Evolutionary conservation across 2,329 filamentous ascomycete genomes (phyloP).

Genomic region (Chaetoscypha palmicola): DNA sequence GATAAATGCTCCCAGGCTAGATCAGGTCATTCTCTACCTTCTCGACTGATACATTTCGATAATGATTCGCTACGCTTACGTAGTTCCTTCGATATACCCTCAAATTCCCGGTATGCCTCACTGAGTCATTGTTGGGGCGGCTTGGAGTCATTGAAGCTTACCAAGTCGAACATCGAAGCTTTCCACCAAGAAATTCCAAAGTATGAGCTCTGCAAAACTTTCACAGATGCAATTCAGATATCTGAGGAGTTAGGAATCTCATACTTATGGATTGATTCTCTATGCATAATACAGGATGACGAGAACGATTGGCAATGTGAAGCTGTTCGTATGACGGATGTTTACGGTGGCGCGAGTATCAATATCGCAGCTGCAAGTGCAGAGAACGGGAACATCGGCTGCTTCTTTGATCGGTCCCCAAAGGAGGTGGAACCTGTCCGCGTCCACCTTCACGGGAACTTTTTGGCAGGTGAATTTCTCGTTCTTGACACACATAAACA

Average conservation of each 20-base stretch:
- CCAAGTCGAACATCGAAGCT: background rate
- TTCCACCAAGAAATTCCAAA: conserved; percentile 7
- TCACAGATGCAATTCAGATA: conserved; percentile 23
- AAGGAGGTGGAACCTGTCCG: no score
- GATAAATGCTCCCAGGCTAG: no score
- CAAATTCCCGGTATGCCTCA: background rate
- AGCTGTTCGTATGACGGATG: conserved; percentile 8
- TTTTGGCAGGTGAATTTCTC: no score
- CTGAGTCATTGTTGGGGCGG: background rate
- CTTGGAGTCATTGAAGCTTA: background rate
- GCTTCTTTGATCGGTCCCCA: background rate
- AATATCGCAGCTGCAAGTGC: background rate
- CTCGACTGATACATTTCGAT: no score
- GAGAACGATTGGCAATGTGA: conserved; percentile 18
- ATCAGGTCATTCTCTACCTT: no score
- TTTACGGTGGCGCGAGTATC: background rate
- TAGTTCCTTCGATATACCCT: no score
- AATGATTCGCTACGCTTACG: no score
- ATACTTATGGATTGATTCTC: conserved; percentile 26
- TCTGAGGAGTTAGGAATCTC: conserved; percentile 14
- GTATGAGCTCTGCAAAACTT: conserved; percentile 18
- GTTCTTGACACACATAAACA: no score
- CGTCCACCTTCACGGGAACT: no score
- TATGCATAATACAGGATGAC: conserved; percentile 15
- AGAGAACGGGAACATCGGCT: background rate